Evolutionary conservation across 805 yeast species (phyloP).

Genomic region (Ogataea ganodermae): DNA sequence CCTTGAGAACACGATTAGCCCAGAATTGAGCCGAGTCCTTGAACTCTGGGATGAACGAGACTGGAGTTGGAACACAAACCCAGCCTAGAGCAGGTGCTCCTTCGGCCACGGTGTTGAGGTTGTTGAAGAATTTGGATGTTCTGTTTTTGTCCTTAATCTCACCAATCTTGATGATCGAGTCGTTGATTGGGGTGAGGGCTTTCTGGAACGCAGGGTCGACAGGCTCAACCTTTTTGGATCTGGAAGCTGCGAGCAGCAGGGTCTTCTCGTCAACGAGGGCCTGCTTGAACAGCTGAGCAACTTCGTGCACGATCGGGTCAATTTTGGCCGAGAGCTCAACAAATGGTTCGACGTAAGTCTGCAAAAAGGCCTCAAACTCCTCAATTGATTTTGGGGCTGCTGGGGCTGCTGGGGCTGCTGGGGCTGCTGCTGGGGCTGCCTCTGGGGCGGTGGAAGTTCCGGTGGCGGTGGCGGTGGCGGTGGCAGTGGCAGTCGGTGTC

Average conservation of each 20-base stretch:
- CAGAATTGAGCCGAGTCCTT: slow-evolving; percentile 93
- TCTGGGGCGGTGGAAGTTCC: slow-evolving; percentile 17
- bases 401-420: slow-evolving; percentile 20
- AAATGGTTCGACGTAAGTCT: slow-evolving; percentile 59
- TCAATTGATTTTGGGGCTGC: slow-evolving; percentile 44
- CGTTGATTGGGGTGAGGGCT: slow-evolving; percentile 69
- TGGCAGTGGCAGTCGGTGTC: background rate
- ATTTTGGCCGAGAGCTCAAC: slow-evolving; percentile 51
- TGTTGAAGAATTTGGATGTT: slow-evolving; percentile 61
- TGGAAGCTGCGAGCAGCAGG: slow-evolving; percentile 59
- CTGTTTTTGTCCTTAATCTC: slow-evolving; percentile 76
- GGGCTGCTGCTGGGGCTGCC: slow-evolving; percentile 16
- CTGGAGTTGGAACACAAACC: slow-evolving; percentile 78
- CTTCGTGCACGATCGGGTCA: slow-evolving; percentile 59
- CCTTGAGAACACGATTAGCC: slow-evolving; percentile 88
- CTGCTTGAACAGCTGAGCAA: slow-evolving; percentile 47
- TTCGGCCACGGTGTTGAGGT: slow-evolving; percentile 82
- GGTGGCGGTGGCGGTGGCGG: slow-evolving; percentile 1
- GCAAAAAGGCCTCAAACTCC: slow-evolving; percentile 58
- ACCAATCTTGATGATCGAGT: slow-evolving; percentile 55
- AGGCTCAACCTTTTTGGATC: slow-evolving; percentile 65
- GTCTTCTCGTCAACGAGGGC: slow-evolving; percentile 62
- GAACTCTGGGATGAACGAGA: slow-evolving; percentile 74
- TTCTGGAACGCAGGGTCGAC: slow-evolving; percentile 54
- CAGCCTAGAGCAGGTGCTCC: slow-evolving; percentile 91